These are phyloP conservation scores for Citrus inodora DNA, from an alignment of 345 rosid genomes.

Conservation along the genomic window DNA sequence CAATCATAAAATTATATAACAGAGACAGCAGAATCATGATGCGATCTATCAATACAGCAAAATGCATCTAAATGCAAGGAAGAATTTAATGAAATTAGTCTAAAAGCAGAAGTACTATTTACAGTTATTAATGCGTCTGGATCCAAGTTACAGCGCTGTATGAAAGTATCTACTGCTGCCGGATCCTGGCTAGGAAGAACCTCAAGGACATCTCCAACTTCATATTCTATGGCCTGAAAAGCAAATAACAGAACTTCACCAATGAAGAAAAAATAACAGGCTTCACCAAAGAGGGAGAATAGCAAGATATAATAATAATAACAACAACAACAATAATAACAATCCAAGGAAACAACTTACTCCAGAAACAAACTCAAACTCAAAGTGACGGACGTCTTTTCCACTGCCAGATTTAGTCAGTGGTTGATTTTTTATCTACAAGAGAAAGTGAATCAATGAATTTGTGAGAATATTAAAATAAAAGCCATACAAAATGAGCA, in stretches of 20 bases:
- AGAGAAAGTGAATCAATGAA: not conserved
- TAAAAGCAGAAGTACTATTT: constrained; percentile 21
- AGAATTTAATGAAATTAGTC: not conserved
- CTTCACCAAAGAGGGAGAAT: not conserved
- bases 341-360: constrained; percentile 40
- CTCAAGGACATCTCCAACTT: constrained; percentile 88
- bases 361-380: constrained; percentile 68
- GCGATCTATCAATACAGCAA: not conserved
- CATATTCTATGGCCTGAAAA: constrained; percentile 52
- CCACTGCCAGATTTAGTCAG: constrained; percentile 56
- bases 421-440: constrained; percentile 55
- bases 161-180: constrained; percentile 63
- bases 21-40: not conserved
- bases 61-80: not conserved
- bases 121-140: constrained; percentile 77
- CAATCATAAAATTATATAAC: not conserved
- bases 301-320: not conserved
- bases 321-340: too few species aligned
- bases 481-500: not conserved
- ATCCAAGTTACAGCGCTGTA: constrained; percentile 68
- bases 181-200: constrained; percentile 74
- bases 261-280: not conserved
- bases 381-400: constrained; percentile 90
- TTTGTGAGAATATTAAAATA: not conserved
- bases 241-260: not conserved